Evolutionary conservation across 192 early-diverging fungal species (phyloP).

Genomic region (Coemansia sp.): DNA sequence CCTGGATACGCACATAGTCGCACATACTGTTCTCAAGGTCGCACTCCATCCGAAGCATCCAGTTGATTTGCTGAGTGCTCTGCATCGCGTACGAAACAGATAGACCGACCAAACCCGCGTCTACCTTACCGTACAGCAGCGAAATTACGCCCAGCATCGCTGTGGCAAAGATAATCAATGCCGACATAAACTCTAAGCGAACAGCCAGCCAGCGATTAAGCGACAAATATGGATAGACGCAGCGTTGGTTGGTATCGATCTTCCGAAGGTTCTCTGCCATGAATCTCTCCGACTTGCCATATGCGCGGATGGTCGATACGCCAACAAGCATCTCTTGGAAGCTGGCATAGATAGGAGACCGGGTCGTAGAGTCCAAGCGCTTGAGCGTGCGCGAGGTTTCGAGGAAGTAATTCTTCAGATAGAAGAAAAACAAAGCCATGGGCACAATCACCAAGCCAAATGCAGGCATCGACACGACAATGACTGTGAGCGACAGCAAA

Average conservation of each 20-base stretch:
- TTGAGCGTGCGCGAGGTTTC: constrained; percentile 77
- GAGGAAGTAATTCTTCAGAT: constrained; percentile 68
- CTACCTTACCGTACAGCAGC: constrained; percentile 60
- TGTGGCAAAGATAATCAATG: constrained; percentile 79
- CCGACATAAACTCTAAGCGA: constrained; percentile 81
- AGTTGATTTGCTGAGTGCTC: constrained; percentile 85
- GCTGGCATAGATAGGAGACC: constrained; percentile 71
- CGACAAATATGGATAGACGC: constrained; percentile 77
- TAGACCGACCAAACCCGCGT: constrained; percentile 73
- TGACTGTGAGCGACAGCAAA: constrained; percentile 51
- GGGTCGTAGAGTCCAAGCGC: constrained; percentile 72
- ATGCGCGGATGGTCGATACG: constrained; percentile 70
- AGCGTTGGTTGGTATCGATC: constrained; percentile 80
- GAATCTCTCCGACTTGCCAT: constrained; percentile 64
- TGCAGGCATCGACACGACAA: constrained; percentile 55
- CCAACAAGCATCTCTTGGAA: constrained; percentile 67
- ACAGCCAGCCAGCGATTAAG: constrained; percentile 72
- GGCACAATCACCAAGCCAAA: constrained; percentile 62
- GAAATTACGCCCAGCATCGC: constrained; percentile 73
- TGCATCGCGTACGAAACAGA: constrained; percentile 70
- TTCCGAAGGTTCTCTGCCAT: constrained; percentile 68
- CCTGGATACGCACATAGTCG: constrained; percentile 79
- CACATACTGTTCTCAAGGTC: constrained; percentile 82
- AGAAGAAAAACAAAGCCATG: constrained; percentile 52
- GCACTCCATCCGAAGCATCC: constrained; percentile 87